Evolutionary conservation across 495 filamentous ascomycete species (phyloP), one percentile per base, ranked within the genome.

Genomic region (Penicillium daleae): DNA sequence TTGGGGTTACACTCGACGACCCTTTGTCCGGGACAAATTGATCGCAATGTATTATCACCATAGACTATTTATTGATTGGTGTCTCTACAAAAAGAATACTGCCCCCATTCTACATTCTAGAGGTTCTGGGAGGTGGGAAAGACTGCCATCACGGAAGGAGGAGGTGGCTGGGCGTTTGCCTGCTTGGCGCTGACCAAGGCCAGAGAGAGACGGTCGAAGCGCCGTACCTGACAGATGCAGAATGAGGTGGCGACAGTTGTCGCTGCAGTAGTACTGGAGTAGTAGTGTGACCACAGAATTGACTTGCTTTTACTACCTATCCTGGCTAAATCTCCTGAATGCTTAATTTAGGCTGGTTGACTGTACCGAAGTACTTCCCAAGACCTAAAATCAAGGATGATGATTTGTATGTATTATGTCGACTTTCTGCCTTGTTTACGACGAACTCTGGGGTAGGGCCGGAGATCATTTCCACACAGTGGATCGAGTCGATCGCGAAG

Each of bases 151-250:
- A n/a, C n/a, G 26, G 32, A 51, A 27, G 12, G 49, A n/a, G 49
- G 33, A 42, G 54, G 54, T 39, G 37, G 37, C 37, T 56, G 37
- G 54, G 54, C 21, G 54, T 56, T 39, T 40, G 54, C 35, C 54
- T 56, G 54, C 33, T 39, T 56, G 54, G 59, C 44, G 63, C 62
- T 19, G 35, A 40, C 32, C 55, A 54, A 33, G 57, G 33, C 29
- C 31, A 31, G 46, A 54, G 40, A n/a, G 53, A 58, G 60, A 58
- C 56, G 62, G 59, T 65, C 59, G 50, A 55, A 64, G 61, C 64
- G 46, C 60, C 32, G 69, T 71, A 67, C 69, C 69, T 71, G 69
- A 66, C 69, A 71, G 69, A 61, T 56, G 62, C 62, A 57, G 12
- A 10, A 40, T 26, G 35, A 51, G 59, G 60, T 66, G 68, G 63